These are phyloP conservation scores for Acanthamoeba comandoni DNA, from an alignment of 208 protist genomes.

Conservation along the genomic window DNA sequence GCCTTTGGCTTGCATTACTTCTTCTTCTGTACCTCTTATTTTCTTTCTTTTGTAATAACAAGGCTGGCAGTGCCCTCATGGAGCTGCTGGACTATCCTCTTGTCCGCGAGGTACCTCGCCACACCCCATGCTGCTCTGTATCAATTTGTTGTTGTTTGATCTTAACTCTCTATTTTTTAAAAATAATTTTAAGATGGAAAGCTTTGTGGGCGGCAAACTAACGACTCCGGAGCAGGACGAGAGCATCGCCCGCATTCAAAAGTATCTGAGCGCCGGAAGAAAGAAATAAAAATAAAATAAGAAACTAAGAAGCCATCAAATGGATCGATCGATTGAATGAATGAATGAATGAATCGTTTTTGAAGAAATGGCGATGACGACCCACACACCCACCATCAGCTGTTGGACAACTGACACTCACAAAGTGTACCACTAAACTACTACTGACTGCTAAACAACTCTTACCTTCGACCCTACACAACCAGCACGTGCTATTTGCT, in stretches of 20 bases:
- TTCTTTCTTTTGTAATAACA: not conserved
- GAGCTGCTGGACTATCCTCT: conserved; percentile 45
- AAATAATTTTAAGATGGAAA: no score
- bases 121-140: not conserved
- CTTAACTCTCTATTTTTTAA: no score
- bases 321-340: no score
- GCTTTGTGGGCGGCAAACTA: conserved; percentile 45
- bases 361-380: no score
- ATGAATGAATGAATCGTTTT: no score
- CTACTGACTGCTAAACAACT: no score
- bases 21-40: not conserved
- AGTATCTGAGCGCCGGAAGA: not conserved
- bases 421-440: no score
- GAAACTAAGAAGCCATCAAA: no score
- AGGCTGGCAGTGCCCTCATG: not conserved
- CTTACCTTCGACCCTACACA: no score
- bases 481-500: no score
- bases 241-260: not conserved
- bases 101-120: not conserved
- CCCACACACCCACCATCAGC: no score
- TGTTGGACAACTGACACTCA: no score
- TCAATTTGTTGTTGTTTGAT: not conserved
- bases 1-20: not conserved
- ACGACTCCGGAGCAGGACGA: conserved; percentile 22
- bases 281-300: not conserved